Percentiles rank a stretch among this genome's conserved stretches.
Evolutionary conservation across 495 filamentous ascomycete genomes (phyloP).

Genomic region (Xylaria castorea): DNA sequence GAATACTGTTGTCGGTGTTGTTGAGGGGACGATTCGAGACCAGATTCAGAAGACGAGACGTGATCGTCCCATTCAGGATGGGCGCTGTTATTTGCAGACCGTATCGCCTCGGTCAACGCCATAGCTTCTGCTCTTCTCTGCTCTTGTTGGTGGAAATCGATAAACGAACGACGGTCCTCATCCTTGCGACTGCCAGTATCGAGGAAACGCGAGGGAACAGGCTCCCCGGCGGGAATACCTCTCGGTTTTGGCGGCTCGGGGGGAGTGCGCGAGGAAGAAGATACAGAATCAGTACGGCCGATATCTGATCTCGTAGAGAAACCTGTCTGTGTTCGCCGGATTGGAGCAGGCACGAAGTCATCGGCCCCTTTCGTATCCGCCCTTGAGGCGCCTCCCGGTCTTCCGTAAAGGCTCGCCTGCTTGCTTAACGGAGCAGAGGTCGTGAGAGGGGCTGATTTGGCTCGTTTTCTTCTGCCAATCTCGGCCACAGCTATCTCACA

Average conservation of each 20-base stretch:
- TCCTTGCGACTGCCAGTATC: constrained; percentile 43
- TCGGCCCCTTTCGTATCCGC: constrained; percentile 36
- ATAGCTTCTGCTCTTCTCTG: constrained; percentile 76
- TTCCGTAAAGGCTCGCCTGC: constrained; percentile 32
- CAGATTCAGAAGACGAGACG: constrained; percentile 39
- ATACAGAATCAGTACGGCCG: constrained; percentile 31
- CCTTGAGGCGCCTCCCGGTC: constrained; percentile 32
- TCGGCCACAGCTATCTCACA: constrained; percentile 71
- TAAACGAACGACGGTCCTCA: constrained; percentile 55
- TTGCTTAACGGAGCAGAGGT: constrained; percentile 36
- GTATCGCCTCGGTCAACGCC: constrained; percentile 64
- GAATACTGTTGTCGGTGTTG: constrained; percentile 30
- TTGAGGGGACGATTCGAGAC: constrained; percentile 26
- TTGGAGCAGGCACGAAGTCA: constrained; percentile 44
- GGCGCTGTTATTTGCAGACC: constrained; percentile 41
- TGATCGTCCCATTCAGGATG: constrained; percentile 37
- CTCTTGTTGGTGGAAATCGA: constrained; percentile 68
- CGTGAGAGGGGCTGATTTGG: constrained; percentile 44
- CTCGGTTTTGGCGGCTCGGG: constrained; percentile 34
- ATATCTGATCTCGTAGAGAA: constrained; percentile 42
- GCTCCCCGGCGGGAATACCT: constrained; percentile 38
- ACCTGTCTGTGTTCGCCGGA: constrained; percentile 59
- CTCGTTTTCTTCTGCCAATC: constrained; percentile 62
- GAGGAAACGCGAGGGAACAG: constrained; percentile 41
- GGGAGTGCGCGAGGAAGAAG: constrained; percentile 30